A percentile compares a stretch with the other conserved stretches of the same genome.
These are phyloP conservation scores for Trichoderma koningiopsis DNA, from an alignment of 2,329 filamentous ascomycete species.

Conservation along the genomic window DNA sequence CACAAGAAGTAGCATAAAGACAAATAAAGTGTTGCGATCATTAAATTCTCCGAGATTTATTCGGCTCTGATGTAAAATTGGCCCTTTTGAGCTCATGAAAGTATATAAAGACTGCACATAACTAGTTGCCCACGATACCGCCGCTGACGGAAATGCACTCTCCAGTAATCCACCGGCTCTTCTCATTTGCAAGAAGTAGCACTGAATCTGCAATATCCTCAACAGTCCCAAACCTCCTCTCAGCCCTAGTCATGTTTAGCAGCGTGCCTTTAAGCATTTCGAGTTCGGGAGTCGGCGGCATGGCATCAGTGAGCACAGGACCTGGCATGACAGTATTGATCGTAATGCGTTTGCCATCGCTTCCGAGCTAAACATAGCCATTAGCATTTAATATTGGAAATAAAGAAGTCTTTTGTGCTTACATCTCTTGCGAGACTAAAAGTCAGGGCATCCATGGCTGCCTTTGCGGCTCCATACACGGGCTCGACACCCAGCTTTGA, in stretches of 20 bases:
- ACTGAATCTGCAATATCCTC: conserved; percentile 40
- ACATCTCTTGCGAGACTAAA: conserved; percentile 39
- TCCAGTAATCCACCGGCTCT: conserved; percentile 31
- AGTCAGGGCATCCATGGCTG: conserved; percentile 39
- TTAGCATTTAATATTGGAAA: background rate
- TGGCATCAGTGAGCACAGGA: conserved; percentile 39
- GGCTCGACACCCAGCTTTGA: conserved; percentile 24
- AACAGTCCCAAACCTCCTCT: conserved; percentile 35
- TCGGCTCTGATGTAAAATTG: background rate
- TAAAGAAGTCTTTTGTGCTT: background rate
- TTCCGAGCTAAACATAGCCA: conserved; percentile 16
- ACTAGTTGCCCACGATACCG: conserved; percentile 25
- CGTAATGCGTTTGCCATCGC: conserved; percentile 32
- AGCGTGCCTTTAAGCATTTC: conserved; percentile 27
- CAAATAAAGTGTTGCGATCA: background rate
- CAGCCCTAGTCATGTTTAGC: conserved; percentile 36
- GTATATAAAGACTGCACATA: background rate
- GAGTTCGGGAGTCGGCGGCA: conserved; percentile 24
- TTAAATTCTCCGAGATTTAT: too few species aligned
- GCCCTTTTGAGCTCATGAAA: background rate
- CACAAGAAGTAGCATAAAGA: background rate
- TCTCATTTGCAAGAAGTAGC: conserved; percentile 29
- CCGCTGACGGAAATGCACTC: conserved; percentile 30
- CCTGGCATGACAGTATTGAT: conserved; percentile 46
- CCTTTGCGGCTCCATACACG: conserved; percentile 34